Conservation (phyloP, 805 yeast genomes). For the Hemisphaericaspora nanyangensis region DNA sequence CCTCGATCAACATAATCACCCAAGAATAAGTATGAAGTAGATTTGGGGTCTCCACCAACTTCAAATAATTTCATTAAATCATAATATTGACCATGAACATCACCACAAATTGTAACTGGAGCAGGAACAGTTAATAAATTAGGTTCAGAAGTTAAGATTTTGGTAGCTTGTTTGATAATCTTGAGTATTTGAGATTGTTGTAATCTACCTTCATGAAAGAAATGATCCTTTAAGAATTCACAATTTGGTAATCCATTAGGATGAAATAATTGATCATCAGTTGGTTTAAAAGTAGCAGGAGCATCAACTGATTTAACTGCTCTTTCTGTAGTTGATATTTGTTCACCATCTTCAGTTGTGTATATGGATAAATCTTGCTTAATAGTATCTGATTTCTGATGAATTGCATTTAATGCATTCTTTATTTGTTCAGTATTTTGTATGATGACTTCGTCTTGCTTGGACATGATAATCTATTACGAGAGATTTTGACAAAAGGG, state of each 20-base stretch:
- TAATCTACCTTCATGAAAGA: constrained; percentile 76
- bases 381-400: constrained; percentile 29
- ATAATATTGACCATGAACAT: constrained; percentile 92
- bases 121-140: constrained; percentile 79
- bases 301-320: constrained; percentile 55
- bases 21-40: constrained; percentile 74
- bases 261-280: constrained; percentile 63
- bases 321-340: constrained; percentile 54
- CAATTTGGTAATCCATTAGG: constrained; percentile 67
- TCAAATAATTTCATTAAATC: constrained; percentile 89
- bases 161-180: constrained; percentile 65
- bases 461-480: too few species aligned
- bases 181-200: constrained; percentile 63
- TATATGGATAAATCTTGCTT: constrained; percentile 41
- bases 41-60: constrained; percentile 83
- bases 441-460: background rate
- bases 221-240: constrained; percentile 68
- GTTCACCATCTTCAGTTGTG: constrained; percentile 56
- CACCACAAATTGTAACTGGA: constrained; percentile 95
- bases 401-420: constrained; percentile 61
- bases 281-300: constrained; percentile 63
- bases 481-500: too few species aligned
- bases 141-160: constrained; percentile 64
- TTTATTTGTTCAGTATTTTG: constrained; percentile 41
- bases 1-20: constrained; percentile 98